phyloP scores from a whole-genome alignment of 352 stramenopile genomes.

The Phytophthora sp. region DNA sequence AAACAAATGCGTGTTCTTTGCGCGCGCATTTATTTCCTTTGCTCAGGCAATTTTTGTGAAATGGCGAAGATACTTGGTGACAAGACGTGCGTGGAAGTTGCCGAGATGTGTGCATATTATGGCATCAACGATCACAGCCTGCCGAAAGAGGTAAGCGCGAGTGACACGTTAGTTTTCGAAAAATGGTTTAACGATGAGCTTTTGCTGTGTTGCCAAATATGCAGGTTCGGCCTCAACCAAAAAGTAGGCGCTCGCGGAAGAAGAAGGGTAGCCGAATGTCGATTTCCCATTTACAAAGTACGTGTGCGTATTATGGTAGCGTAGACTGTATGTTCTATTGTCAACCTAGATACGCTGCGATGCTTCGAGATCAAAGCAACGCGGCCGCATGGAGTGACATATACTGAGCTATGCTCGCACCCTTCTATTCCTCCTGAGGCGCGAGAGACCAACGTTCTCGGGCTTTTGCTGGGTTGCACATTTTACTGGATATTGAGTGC shows the following conservation, averaged over 20 bases:
- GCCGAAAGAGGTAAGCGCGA: constrained; percentile 45
- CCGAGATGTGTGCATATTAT: constrained; percentile 73
- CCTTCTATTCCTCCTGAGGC: constrained; percentile 41
- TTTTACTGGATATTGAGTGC: constrained; percentile 5
- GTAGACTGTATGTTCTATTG: constrained; percentile 34
- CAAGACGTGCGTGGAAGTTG: constrained; percentile 77
- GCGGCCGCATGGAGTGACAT: constrained; percentile 59
- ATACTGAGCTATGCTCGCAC: constrained; percentile 39
- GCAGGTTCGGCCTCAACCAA: constrained; percentile 32
- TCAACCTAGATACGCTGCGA: constrained; percentile 67
- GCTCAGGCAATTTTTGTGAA: constrained; percentile 78
- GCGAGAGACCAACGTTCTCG: constrained; percentile 28
- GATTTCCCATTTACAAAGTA: constrained; percentile 72
- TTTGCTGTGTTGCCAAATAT: constrained; percentile 3
- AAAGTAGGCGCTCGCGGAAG: constrained; percentile 50
- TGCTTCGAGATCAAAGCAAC: constrained; percentile 40
- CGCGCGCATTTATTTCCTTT: constrained; percentile 71
- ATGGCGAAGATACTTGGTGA: constrained; percentile 70
- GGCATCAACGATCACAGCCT: constrained; percentile 69
- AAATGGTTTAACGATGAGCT: not conserved
- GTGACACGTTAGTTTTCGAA: not conserved
- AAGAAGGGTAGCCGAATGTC: constrained; percentile 73
- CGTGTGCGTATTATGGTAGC: constrained; percentile 32
- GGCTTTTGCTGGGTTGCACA: constrained; percentile 38
- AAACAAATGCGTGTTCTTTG: constrained; percentile 49